phyloP scores from a whole-genome alignment of 768 basidiomycete genomes.

The Tremella yokohamensis region DNA sequence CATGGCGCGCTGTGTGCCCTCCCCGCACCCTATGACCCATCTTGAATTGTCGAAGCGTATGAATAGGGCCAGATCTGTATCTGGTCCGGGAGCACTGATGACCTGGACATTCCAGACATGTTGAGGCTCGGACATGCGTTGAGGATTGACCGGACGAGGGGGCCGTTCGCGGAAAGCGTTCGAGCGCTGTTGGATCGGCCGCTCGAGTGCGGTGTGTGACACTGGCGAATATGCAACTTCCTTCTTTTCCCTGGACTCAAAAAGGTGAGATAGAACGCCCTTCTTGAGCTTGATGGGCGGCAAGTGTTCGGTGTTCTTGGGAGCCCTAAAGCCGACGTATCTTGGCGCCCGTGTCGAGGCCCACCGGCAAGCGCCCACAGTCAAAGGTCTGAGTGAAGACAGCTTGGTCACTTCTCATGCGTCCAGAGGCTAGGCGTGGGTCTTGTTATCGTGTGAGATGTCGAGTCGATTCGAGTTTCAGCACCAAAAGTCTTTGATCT shows the following conservation, averaged over 20 bases:
- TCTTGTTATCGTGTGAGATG: not conserved
- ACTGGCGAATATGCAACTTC: too few relatives aligned
- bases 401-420: slow-evolving; percentile 1
- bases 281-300: not conserved
- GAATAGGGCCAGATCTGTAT: slow-evolving; percentile 75
- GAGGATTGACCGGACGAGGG: slow-evolving; percentile 5
- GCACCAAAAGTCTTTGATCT: slow-evolving; percentile 4
- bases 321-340: too few relatives aligned
- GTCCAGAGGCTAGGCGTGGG: not conserved
- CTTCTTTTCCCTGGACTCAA: too few relatives aligned
- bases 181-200: too few relatives aligned
- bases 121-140: not conserved
- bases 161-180: too few relatives aligned
- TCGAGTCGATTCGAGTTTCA: not conserved
- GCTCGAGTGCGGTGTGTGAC: too few relatives aligned
- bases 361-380: too few relatives aligned
- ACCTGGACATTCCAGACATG: slow-evolving; percentile 43
- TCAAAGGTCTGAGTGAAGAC: too few relatives aligned
- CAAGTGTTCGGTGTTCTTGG: too few relatives aligned
- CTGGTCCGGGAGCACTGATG: slow-evolving; percentile 53
- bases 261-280: too few relatives aligned
- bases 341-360: too few relatives aligned
- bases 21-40: slow-evolving; percentile 84
- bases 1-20: slow-evolving; percentile 72
- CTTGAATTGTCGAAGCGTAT: slow-evolving; percentile 72